Evolutionary conservation across 441 rosid species (phyloP).

Genomic region (Populus tomentosa): DNA sequence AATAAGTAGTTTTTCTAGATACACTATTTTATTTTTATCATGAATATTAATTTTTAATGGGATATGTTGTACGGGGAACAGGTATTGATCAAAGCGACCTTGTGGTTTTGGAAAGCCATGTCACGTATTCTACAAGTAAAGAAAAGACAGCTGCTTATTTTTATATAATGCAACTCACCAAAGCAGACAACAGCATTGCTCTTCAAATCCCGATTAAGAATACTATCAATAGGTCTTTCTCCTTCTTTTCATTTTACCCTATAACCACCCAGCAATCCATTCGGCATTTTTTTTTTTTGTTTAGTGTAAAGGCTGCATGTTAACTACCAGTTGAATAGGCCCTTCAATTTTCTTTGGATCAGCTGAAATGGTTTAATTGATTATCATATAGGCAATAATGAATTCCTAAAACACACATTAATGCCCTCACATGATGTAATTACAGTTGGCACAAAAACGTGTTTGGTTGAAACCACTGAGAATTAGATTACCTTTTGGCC

Average conservation of each 20-base stretch:
- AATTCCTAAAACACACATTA: not conserved
- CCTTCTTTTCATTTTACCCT: conserved; percentile 19
- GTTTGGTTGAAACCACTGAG: not conserved
- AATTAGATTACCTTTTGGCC: not conserved
- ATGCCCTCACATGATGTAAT: not conserved
- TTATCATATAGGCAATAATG: not conserved
- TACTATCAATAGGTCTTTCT: not conserved
- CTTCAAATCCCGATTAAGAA: conserved; percentile 4
- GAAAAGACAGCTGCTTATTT: conserved; percentile 58
- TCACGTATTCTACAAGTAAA: conserved; percentile 55
- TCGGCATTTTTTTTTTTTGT: not conserved
- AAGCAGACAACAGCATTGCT: conserved; percentile 23
- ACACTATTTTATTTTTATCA: not conserved
- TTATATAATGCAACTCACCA: conserved; percentile 67
- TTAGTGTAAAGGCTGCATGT: not conserved
- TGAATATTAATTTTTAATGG: not conserved
- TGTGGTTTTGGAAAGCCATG: conserved; percentile 56
- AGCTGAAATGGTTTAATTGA: not conserved
- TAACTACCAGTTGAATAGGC: conserved; percentile 43
- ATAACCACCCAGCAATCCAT: conserved; percentile 18
- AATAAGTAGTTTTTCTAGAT: not conserved
- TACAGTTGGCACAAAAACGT: not conserved
- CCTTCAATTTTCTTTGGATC: not conserved
- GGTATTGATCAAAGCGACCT: conserved; percentile 51
- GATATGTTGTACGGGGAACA: conserved; percentile 23